Evolutionary conservation across 495 filamentous ascomycete genomes (phyloP), one percentile per base, ranked within the genome.

Genomic region (Clohesyomyces aquaticus): DNA sequence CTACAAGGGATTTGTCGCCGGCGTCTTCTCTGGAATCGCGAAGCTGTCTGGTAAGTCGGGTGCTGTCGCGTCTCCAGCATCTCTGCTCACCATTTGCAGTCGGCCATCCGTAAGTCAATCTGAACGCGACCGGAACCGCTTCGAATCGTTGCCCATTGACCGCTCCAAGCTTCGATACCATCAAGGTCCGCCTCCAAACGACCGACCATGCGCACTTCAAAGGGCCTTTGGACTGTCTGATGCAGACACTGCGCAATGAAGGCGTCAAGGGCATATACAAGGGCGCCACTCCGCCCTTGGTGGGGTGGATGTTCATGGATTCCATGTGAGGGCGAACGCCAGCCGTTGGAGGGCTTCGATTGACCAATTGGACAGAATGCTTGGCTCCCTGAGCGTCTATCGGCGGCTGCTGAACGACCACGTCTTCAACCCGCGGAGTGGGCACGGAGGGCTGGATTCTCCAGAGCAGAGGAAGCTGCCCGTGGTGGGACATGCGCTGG

Each of bases 261-360:
- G 90, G 91, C 14, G 73, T 93, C 28, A 73, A 76, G 22, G 92
- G 89, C 16, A 76, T 96, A 19, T 96, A 96, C 78, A 96, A 96
- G 74, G 92, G 89, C 71, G 92, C 93, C 14, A 90, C 89, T 3
- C 93, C 93, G 38, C 93, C 92, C 43, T 77, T 96, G 53, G 84
- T 96, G 59, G 94, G 94, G 62, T 98, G 93, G 93, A 96, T 96
- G 91, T 88, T 93, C 73, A 97, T 98, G 93, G 93, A 98, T 76
- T 89, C 85, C 61, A 77, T 96, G 83, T 86, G 71, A 68, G 77
- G 75, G 19, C 18, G 14, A 2, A 26, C 0, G 18, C 4, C 25
- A 3, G 1, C 11, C 11, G 23, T 18, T 6, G 9, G 21, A 18
- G 25, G 10, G 12, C 11, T 4, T 14, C 25, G 27, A 29, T 25